A percentile compares a stretch with the other conserved stretches of the same genome.
These are phyloP conservation scores for Catenaria anguillulae DNA, from an alignment of 371 early-diverging fungal species.

Conservation along the genomic window DNA sequence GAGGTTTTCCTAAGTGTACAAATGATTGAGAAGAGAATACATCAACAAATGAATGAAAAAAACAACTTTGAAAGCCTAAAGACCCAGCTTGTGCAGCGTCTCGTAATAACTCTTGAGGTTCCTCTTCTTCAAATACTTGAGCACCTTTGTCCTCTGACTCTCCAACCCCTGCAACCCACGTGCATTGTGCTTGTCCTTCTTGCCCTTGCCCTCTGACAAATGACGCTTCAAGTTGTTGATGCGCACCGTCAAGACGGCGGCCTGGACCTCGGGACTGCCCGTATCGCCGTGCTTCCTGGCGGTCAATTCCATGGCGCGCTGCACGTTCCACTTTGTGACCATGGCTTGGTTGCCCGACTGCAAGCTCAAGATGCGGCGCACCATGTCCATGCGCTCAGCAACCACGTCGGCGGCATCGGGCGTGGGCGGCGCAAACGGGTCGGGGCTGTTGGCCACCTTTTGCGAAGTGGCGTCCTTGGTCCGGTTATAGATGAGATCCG, in stretches of 20 bases:
- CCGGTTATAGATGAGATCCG: too few relatives aligned
- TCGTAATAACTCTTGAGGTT: conserved; percentile 48
- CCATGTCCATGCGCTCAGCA: background rate
- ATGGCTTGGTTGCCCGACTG: conserved; percentile 62
- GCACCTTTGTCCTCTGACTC: conserved; percentile 67
- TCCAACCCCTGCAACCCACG: conserved; percentile 56
- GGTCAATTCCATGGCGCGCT: conserved; percentile 59
- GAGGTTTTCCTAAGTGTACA: too few relatives aligned
- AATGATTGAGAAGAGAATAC: too few relatives aligned
- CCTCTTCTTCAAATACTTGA: conserved; percentile 72
- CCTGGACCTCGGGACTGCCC: conserved; percentile 88
- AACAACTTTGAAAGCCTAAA: conserved; percentile 12
- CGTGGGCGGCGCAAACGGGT: too few relatives aligned
- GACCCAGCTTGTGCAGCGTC: conserved; percentile 53
- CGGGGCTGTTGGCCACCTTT: too few relatives aligned
- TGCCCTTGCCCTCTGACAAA: conserved; percentile 37
- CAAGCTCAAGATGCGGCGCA: conserved; percentile 15
- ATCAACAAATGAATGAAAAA: too few relatives aligned
- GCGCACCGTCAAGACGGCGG: conserved; percentile 76
- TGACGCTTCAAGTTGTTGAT: conserved; percentile 75
- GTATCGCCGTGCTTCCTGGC: conserved; percentile 63
- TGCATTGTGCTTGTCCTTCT: conserved; percentile 77
- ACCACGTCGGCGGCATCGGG: background rate
- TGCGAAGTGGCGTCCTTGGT: too few relatives aligned
- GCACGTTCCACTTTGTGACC: conserved; percentile 58